Base-by-base conservation (phyloP, 106 monocot genomes). In the Apostasia shenzhenica region DNA sequence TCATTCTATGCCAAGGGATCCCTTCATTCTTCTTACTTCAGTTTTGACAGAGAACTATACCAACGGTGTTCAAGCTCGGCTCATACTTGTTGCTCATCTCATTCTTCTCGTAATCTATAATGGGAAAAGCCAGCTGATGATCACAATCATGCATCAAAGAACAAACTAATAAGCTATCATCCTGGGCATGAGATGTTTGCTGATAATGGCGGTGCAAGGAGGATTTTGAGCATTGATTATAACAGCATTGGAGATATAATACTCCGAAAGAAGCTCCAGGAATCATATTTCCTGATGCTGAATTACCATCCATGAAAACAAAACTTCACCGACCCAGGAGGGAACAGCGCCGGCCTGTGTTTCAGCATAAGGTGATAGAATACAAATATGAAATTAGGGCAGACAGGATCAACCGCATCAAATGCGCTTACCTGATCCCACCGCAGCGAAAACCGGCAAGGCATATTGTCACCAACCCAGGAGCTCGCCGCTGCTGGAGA, bases 1-100 rank as follows among this genome's bases (percentile, higher is more conserved):
- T 94, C 85, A 94, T 78, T 51, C 91, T 61, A 3, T 85, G 90
- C 87, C 90, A 94, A 0, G 77, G 75, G 79, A 70, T 11, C 53
- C 76, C 64, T 75, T 90, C 57, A 87, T 87, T 43, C 77, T 87
- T 47, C 67, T 57, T 2, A 37, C 8, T 48, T 81, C 83, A 41
- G 50, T 67, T 67, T 14, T 66, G 83, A 41, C 73, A 69, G 53
- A 85, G 61, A 8, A 13, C 45, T 1, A 78, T 79, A 51, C 84
- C 86, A 63, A 87, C 86, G n/a, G 57, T 76, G 65, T 69, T 78
- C 14, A 83, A 57, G 53, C 71, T 71, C 6, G 55, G 79, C 2
- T 86, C 84, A 44, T 14, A 58, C 65, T 80, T 80, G 1, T 45
- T 8, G 41, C 70, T n/a, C 5, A 70, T 59, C 2, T 66, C 70